Conservation (phyloP, 345 rosid species). For the sweet orange (Citrus sinensis) region DNA sequence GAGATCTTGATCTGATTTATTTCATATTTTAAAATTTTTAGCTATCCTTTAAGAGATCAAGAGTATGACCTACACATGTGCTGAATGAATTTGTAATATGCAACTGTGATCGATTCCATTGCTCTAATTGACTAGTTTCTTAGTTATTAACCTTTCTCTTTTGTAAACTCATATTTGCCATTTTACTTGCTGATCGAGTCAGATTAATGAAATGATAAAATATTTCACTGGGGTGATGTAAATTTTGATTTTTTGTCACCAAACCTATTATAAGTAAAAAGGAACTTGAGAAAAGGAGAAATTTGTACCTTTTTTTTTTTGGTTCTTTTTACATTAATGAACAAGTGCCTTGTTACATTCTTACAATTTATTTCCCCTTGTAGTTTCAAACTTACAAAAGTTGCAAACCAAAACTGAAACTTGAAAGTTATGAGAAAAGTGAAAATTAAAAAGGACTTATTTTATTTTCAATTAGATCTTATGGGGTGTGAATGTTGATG, state of each 20-base stretch:
- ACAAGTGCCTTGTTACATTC: neutral
- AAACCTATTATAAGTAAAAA: neutral
- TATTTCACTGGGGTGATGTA: neutral
- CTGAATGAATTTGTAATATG: neutral
- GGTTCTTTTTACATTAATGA: neutral
- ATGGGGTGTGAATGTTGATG: conserved; percentile 5
- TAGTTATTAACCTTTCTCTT: neutral
- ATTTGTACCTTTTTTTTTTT: too few relatives aligned
- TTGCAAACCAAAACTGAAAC: neutral
- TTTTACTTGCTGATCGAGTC: neutral
- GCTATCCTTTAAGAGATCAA: neutral
- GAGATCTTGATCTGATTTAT: neutral
- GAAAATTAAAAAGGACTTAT: neutral
- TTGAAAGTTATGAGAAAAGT: neutral
- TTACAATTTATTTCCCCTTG: neutral
- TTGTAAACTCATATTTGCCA: neutral
- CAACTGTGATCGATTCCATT: neutral
- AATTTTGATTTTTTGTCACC: neutral
- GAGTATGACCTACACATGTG: neutral
- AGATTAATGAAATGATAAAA: neutral
- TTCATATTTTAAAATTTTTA: neutral
- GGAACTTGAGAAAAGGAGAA: neutral
- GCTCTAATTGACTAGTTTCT: neutral
- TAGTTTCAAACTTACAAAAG: neutral
- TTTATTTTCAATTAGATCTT: neutral